Evolutionary conservation across 768 basidiomycete genomes (phyloP).

Genomic region (Calocybe cyanea): DNA sequence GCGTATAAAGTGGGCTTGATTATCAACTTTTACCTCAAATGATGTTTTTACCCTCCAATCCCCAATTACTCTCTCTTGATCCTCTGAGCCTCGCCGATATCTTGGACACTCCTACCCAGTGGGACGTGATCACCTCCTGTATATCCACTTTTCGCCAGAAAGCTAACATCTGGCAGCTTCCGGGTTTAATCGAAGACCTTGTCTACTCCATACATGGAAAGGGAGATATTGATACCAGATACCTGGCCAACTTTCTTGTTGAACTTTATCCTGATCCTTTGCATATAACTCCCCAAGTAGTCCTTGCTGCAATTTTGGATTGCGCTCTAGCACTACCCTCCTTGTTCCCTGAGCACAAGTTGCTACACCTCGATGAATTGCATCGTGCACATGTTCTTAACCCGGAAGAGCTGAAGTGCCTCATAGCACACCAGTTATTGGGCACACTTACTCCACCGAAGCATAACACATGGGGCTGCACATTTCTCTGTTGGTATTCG

Average conservation of each 20-base stretch:
- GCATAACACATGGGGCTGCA: constrained; percentile 27
- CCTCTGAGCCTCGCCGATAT: constrained; percentile 26
- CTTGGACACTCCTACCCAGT: constrained; percentile 21
- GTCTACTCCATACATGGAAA: constrained; percentile 30
- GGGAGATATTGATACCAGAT: constrained; percentile 19
- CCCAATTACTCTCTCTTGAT: constrained; percentile 19
- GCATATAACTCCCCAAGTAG: constrained; percentile 3
- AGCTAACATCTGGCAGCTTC: constrained; percentile 18
- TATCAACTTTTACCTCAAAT: neutral
- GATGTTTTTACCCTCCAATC: constrained; percentile 22
- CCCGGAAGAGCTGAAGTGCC: constrained; percentile 19
- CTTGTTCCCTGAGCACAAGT: constrained; percentile 21
- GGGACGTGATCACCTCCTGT: constrained; percentile 23
- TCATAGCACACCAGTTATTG: constrained; percentile 28
- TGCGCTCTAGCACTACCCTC: constrained; percentile 23
- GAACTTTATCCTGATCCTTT: constrained; percentile 13
- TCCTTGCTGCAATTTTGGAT: constrained; percentile 22
- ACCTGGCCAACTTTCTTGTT: constrained; percentile 16
- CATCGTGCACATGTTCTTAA: constrained; percentile 16
- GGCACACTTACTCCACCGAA: constrained; percentile 24
- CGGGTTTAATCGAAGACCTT: constrained; percentile 26
- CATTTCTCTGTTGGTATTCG: constrained; percentile 29
- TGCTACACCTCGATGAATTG: constrained; percentile 18
- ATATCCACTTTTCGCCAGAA: constrained; percentile 14
- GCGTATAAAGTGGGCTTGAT: neutral